Evolutionary conservation across 192 early-diverging fungal genomes (phyloP).

Genomic region (Mortierella alpina): DNA sequence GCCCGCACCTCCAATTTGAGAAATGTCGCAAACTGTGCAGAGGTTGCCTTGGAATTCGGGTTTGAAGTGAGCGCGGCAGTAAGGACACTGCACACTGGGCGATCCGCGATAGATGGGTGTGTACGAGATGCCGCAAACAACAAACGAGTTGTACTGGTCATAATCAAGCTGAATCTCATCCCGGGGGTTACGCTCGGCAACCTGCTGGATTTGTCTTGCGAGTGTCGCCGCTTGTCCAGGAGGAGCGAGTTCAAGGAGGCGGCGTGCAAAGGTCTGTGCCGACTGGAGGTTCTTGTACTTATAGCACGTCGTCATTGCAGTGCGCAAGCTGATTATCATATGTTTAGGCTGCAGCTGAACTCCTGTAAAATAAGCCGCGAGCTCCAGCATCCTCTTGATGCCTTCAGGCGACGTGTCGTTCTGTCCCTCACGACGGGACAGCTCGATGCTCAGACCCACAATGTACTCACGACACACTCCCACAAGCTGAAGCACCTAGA

Average conservation of each 20-base stretch:
- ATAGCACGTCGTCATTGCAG: conserved; percentile 87
- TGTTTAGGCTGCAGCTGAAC: conserved; percentile 90
- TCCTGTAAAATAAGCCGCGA: conserved; percentile 97
- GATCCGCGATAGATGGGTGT: conserved; percentile 93
- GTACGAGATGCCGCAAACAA: conserved; percentile 84
- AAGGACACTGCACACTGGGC: conserved; percentile 84
- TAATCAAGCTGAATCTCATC: conserved; percentile 82
- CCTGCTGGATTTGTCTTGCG: conserved; percentile 81
- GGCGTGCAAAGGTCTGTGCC: conserved; percentile 86
- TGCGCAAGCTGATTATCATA: conserved; percentile 86
- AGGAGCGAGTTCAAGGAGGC: conserved; percentile 91
- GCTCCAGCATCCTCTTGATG: conserved; percentile 83
- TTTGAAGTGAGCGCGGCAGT: conserved; percentile 88
- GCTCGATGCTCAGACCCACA: conserved; percentile 88
- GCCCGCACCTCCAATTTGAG: conserved; percentile 81
- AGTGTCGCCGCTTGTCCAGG: conserved; percentile 79
- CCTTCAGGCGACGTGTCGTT: conserved; percentile 64
- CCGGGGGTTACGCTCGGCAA: conserved; percentile 80
- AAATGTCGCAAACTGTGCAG: conserved; percentile 90
- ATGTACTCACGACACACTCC: conserved; percentile 91
- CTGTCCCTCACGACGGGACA: conserved; percentile 73
- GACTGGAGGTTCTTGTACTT: conserved; percentile 87
- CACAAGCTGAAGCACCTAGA: conserved; percentile 72
- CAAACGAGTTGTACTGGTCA: conserved; percentile 87
- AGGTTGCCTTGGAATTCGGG: conserved; percentile 83